Evolutionary conservation across 1,284 basidiomycete genomes (phyloP).

Genomic region (Puccinia polysora): DNA sequence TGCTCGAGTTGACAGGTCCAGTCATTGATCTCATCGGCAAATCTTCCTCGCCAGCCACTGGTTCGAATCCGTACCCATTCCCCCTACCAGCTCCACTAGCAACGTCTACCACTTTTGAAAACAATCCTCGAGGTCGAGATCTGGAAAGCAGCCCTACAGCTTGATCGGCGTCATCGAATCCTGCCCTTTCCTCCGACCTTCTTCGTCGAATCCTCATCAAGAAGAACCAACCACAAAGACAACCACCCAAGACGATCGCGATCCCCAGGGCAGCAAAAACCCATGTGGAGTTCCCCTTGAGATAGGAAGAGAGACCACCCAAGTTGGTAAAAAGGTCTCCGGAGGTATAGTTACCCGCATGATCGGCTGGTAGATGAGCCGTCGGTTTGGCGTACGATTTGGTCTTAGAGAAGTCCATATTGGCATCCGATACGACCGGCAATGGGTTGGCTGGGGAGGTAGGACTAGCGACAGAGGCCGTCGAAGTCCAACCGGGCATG

Average conservation of each 20-base stretch:
- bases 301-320: slow-evolving; percentile 36
- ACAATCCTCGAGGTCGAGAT: slow-evolving; percentile 52
- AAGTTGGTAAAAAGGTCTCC: slow-evolving; percentile 44
- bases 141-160: slow-evolving; percentile 54
- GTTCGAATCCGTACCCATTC: slow-evolving; percentile 62
- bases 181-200: slow-evolving; percentile 6
- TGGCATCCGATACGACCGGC: slow-evolving; percentile 44
- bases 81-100: slow-evolving; percentile 53
- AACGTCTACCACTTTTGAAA: slow-evolving; percentile 52
- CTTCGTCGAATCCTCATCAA: slow-evolving; percentile 31
- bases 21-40: slow-evolving; percentile 67
- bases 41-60: slow-evolving; percentile 65
- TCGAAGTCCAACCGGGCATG: slow-evolving; percentile 49
- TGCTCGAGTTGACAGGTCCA: slow-evolving; percentile 50
- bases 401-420: slow-evolving; percentile 55
- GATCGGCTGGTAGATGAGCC: slow-evolving; percentile 76
- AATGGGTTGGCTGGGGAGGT: slow-evolving; percentile 19
- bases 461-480: slow-evolving; percentile 13
- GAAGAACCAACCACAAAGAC: slow-evolving; percentile 34
- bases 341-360: slow-evolving; percentile 57
- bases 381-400: slow-evolving; percentile 79
- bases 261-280: slow-evolving; percentile 43
- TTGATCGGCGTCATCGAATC: slow-evolving; percentile 47
- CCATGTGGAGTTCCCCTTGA: slow-evolving; percentile 41
- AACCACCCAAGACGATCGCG: slow-evolving; percentile 33